Evolutionary conservation across 306 rosid genomes (phyloP).

Genomic region (Vigna angularis): DNA sequence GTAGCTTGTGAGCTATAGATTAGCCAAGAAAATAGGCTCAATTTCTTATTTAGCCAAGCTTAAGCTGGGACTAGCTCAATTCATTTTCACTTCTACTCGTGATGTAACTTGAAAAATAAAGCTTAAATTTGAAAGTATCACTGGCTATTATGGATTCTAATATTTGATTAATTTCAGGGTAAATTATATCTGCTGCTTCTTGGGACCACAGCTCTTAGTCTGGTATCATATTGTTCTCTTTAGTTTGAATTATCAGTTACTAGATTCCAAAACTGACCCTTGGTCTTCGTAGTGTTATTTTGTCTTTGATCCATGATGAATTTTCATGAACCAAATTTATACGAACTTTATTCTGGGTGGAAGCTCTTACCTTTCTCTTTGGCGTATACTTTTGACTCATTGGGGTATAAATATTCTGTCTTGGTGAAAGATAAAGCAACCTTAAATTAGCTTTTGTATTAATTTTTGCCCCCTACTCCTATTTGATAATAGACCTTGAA

Average conservation of each 20-base stretch:
- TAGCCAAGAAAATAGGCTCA: not conserved
- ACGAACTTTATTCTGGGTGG: conserved; percentile 26
- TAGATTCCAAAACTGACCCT: not conserved
- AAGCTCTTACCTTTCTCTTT: conserved; percentile 19
- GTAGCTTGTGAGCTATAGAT: not conserved
- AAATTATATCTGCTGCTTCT: conserved; percentile 88
- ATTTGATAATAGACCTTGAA: conserved; percentile 30
- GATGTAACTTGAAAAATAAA: conserved; percentile 37
- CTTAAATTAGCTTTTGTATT: conserved; percentile 18
- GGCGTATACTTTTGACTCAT: not conserved
- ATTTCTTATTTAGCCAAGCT: conserved; percentile 13
- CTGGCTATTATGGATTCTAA: conserved; percentile 32
- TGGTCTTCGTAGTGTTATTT: conserved; percentile 20
- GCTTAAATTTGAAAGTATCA: conserved; percentile 29
- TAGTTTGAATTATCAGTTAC: conserved; percentile 38
- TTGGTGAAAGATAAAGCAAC: conserved; percentile 22
- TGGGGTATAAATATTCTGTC: conserved; percentile 17
- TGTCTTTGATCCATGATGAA: conserved; percentile 30
- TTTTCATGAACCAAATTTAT: conserved; percentile 19
- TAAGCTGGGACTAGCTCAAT: conserved; percentile 9
- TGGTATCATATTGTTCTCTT: conserved; percentile 62
- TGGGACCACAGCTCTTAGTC: conserved; percentile 97
- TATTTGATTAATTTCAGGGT: conserved; percentile 66
- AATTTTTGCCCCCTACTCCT: not conserved
- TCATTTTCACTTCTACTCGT: conserved; percentile 9